These are phyloP conservation scores for Keithomyces neogunnii DNA, from an alignment of 2,329 filamentous ascomycete species.

Conservation along the genomic window DNA sequence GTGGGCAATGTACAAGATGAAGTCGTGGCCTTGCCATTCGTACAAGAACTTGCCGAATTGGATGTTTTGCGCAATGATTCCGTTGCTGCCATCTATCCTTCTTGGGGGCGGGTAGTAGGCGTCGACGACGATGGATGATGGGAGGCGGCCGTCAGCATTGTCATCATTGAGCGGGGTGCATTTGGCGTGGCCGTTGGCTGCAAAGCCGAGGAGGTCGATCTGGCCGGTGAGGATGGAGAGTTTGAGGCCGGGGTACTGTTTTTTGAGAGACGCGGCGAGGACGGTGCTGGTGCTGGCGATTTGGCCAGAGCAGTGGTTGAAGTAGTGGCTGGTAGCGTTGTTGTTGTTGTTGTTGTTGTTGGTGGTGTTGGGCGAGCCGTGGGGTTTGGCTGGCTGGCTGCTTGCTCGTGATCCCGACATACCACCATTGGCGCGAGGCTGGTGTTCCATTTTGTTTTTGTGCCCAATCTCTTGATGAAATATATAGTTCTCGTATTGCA, in stretches of 20 bases:
- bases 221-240: conserved; percentile 25
- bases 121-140: conserved; percentile 29
- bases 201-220: conserved; percentile 33
- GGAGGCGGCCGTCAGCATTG: conserved; percentile 13
- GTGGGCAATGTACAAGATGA: conserved; percentile 34
- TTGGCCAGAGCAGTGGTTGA: conserved; percentile 30
- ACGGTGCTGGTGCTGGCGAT: conserved; percentile 35
- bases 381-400: background rate
- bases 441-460: no score
- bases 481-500: no score
- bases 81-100: conserved; percentile 23
- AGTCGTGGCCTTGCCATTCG: conserved; percentile 31
- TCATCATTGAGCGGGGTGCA: conserved; percentile 20
- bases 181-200: conserved; percentile 26
- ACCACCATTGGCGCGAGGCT: no score
- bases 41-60: conserved; percentile 35
- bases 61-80: conserved; percentile 22
- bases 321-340: conserved; percentile 10
- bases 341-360: background rate
- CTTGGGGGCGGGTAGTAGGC: conserved; percentile 28
- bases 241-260: conserved; percentile 33
- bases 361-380: background rate
- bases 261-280: conserved; percentile 29
- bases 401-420: no score
- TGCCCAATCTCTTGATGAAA: no score